Evolutionary conservation across 139 green algal genomes (phyloP).

Genomic region (Picochlorum costavermella): DNA sequence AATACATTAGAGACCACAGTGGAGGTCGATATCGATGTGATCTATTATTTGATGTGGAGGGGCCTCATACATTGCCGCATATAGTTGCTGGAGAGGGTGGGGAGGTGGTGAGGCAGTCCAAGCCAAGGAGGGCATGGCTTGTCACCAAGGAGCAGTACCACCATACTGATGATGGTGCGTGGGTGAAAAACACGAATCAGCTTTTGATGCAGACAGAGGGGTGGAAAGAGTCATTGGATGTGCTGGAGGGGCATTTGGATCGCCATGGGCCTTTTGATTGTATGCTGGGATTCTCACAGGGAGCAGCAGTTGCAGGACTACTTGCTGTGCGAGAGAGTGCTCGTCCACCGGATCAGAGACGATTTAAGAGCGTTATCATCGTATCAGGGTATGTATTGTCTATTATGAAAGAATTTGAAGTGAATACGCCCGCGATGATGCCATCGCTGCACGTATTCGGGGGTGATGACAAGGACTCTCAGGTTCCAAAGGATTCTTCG

Average conservation of each 20-base stretch:
- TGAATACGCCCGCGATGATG: neutral
- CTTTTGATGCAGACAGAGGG: too few species aligned
- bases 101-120: neutral
- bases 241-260: constrained; percentile 9
- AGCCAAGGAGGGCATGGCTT: constrained; percentile 1
- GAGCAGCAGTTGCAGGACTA: constrained; percentile 30
- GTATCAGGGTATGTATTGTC: constrained; percentile 27
- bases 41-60: constrained; percentile 73
- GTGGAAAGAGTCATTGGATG: too few species aligned
- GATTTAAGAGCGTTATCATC: constrained; percentile 23
- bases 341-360: constrained; percentile 9
- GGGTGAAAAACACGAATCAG: too few species aligned
- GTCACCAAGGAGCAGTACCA: neutral
- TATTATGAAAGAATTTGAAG: neutral
- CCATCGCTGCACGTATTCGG: constrained; percentile 39
- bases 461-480: constrained; percentile 6
- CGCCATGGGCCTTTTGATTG: constrained; percentile 62
- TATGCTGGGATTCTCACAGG: constrained; percentile 79
- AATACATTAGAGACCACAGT: too few species aligned
- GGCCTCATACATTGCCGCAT: constrained; percentile 61
- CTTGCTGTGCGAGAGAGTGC: constrained; percentile 27
- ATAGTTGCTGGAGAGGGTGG: neutral
- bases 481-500: constrained; percentile 13
- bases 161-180: neutral
- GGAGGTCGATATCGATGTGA: constrained; percentile 25